Evolutionary conservation across 345 rosid species (phyloP), one percentile per base, ranked within the genome.

Genomic region (Rubroshorea leprosula): DNA sequence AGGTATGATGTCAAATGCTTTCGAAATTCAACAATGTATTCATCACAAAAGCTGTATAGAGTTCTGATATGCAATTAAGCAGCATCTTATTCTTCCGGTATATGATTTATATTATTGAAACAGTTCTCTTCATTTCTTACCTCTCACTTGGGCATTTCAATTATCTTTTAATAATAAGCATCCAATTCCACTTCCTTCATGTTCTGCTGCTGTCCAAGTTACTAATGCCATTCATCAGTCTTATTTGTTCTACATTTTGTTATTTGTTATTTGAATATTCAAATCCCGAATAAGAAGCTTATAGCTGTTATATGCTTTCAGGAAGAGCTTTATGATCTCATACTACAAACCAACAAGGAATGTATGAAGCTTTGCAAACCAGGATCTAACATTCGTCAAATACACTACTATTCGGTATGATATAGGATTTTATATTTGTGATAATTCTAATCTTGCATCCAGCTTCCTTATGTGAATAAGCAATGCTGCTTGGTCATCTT

Each of bases 321-420:
- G 99, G 83, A 72, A 58, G 97, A 78, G 72, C 74, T 93, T 49
- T 93, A 89, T 69, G 85, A 80, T 78, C 96, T 89, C 62, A 76
- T 93, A 64, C 87, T 89, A 56, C 75, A 73, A 81, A 83, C 97
- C 63, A 93, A 89, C 73, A 85, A 85, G 72, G 89, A 78, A 64
- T 84, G 86, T 57, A 59, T 83, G 54, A 74, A 77, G 67, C 88
- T 76, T 65, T 89, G 97, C 80, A 82, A 76, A 69, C 97, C 97
- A 20, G 97, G 96, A 45, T 68, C 83, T 35, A 83, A 71, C 75
- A 78, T 85, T 73, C 83, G 74, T 19, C 75, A 87, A 62, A 78
- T 89, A 62, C 89, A 93, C 74, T 60, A 79, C 54, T 75, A 68
- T 56, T 93, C 96, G 68, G 99, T 92, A 89, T 58, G 66, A 45